Conservation (phyloP, 31 red algal genomes). For the Pterothamnion heteromorphum region DNA sequence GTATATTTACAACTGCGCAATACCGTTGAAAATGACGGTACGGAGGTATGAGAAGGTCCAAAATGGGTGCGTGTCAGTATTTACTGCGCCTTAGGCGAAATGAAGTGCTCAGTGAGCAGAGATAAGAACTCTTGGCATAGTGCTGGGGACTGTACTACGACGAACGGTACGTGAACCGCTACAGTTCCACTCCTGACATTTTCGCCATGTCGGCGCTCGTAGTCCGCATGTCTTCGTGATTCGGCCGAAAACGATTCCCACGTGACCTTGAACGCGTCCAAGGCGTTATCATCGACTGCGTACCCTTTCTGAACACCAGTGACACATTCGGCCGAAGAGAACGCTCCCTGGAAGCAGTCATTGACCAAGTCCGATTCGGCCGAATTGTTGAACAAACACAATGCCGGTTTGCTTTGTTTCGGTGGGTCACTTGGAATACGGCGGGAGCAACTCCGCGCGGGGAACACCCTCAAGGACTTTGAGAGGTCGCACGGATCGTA, state of each 20-base stretch:
- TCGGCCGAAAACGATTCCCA: not conserved
- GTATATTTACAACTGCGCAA: not conserved
- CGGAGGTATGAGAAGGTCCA: not conserved
- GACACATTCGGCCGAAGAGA: not conserved
- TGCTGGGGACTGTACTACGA: slow-evolving; percentile 3
- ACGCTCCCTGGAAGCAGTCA: not conserved
- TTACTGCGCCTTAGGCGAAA: not conserved
- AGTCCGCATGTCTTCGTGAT: slow-evolving; percentile 3
- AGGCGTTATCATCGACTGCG: not conserved
- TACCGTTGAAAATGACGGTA: slow-evolving; percentile 1
- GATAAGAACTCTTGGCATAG: not conserved
- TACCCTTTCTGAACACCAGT: not conserved
- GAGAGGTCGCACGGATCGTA: not conserved
- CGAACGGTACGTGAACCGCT: not conserved
- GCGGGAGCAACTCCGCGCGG: not conserved
- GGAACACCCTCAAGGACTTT: slow-evolving; percentile 20
- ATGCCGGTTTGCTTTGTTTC: not conserved
- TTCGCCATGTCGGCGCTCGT: not conserved
- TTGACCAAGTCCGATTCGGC: not conserved
- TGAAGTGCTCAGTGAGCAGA: not conserved
- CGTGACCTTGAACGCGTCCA: slow-evolving; percentile 6
- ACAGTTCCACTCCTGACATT: slow-evolving; percentile 17
- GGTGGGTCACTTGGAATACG: not conserved
- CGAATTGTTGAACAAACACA: slow-evolving; percentile 21
- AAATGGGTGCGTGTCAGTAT: not conserved